phyloP scores from a whole-genome alignment of 108 stramenopile genomes.

The Parmales sp. region DNA sequence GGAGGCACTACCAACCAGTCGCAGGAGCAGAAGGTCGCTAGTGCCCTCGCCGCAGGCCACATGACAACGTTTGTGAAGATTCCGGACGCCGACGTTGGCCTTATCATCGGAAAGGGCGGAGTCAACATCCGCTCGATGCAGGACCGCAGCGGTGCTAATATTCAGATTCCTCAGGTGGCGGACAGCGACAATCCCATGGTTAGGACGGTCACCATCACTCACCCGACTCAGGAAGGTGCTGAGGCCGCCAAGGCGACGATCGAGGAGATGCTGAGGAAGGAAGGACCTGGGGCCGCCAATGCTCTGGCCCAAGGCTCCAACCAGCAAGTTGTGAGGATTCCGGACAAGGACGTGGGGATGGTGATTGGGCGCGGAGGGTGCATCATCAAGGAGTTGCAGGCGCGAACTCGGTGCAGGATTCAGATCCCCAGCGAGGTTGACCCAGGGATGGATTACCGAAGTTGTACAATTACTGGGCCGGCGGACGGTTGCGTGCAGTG shows the following conservation, averaged over 20 bases:
- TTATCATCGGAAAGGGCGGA: constrained; percentile 95
- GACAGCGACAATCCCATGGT: constrained; percentile 53
- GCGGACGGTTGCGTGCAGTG: constrained; percentile 57
- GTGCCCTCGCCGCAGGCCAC: neutral
- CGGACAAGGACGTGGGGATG: constrained; percentile 76
- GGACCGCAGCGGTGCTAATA: constrained; percentile 69
- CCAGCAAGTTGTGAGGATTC: constrained; percentile 26
- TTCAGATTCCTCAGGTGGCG: constrained; percentile 81
- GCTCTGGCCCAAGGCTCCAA: neutral
- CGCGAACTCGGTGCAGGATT: constrained; percentile 56
- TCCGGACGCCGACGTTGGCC: constrained; percentile 80
- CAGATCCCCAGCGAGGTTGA: constrained; percentile 67
- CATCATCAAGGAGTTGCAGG: constrained; percentile 76
- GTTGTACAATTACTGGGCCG: constrained; percentile 61
- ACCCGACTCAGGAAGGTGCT: constrained; percentile 62
- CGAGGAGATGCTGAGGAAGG: constrained; percentile 17
- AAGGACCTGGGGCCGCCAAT: constrained; percentile 2
- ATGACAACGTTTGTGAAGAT: constrained; percentile 15
- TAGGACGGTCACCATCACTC: constrained; percentile 67
- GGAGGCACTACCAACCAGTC: constrained; percentile 48
- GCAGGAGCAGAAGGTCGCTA: neutral
- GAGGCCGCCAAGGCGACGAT: constrained; percentile 52
- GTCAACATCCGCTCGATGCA: constrained; percentile 82
- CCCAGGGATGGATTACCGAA: constrained; percentile 60
- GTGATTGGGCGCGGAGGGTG: constrained; percentile 74